A percentile compares a stretch with the other conserved stretches of the same genome.
phyloP scores from a whole-genome alignment of 352 stramenopile genomes.

The Phytophthora megakarya region DNA sequence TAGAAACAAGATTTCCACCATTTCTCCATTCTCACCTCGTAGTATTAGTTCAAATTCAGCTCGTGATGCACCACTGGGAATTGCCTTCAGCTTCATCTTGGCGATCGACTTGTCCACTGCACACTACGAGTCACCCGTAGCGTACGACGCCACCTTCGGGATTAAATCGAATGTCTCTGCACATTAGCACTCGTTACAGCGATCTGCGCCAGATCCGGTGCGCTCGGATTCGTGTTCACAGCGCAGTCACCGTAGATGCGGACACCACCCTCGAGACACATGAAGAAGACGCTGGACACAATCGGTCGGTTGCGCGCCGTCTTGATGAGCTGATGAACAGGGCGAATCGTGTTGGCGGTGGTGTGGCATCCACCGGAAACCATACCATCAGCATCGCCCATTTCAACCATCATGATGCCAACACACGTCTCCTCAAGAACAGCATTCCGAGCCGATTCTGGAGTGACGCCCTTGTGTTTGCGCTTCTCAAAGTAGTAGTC shows the following conservation, averaged over 20 bases:
- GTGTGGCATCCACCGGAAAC: conserved; percentile 65
- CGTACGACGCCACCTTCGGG: conserved; percentile 84
- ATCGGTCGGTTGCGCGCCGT: conserved; percentile 64
- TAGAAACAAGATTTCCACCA: no score
- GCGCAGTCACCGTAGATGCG: conserved; percentile 87
- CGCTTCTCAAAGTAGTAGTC: conserved; percentile 73
- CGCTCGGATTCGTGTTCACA: conserved; percentile 82
- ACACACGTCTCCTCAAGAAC: conserved; percentile 81
- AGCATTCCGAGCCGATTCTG: conserved; percentile 56
- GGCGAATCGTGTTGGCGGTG: conserved; percentile 89
- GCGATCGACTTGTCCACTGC: conserved; percentile 79
- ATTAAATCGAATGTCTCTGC: conserved; percentile 80
- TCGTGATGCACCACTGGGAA: conserved; percentile 53
- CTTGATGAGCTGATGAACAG: conserved; percentile 90
- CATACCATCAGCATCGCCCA: neutral
- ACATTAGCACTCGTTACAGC: conserved; percentile 75
- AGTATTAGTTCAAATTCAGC: no score
- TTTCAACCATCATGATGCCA: conserved; percentile 87
- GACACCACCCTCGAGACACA: conserved; percentile 82
- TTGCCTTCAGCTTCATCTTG: conserved; percentile 80
- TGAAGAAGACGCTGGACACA: conserved; percentile 89
- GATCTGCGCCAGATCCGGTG: conserved; percentile 80
- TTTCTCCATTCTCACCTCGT: no score
- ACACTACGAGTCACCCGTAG: conserved; percentile 79
- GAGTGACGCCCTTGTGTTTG: conserved; percentile 84